Percentiles rank a stretch among this genome's conserved stretches.
Evolutionary conservation across 2,329 filamentous ascomycete species (phyloP).

Genomic region (Trichophyton mentagrophytes): DNA sequence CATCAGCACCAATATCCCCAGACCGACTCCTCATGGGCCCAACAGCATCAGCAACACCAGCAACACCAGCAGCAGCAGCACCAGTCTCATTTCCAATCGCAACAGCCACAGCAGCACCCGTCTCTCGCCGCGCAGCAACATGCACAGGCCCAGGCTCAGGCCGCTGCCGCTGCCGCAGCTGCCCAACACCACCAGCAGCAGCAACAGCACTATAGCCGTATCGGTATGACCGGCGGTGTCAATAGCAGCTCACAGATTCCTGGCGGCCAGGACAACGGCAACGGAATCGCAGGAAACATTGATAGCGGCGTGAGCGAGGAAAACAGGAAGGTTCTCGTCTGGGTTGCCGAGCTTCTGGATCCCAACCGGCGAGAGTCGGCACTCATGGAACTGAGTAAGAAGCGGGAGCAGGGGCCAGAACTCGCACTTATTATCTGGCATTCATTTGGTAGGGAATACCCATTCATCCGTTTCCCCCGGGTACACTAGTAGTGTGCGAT

Average conservation of each 20-base stretch:
- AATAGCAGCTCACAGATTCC: slow-evolving; percentile 23
- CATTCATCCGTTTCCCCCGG: not conserved
- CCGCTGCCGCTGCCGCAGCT: slow-evolving; percentile 35
- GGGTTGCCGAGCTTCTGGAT: slow-evolving; percentile 83
- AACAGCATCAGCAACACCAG: slow-evolving; percentile 24
- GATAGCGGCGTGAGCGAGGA: slow-evolving; percentile 70
- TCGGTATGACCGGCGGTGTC: slow-evolving; percentile 53
- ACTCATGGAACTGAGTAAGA: slow-evolving; percentile 92
- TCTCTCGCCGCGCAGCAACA: slow-evolving; percentile 30
- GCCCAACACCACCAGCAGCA: slow-evolving; percentile 28
- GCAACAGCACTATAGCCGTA: slow-evolving; percentile 55
- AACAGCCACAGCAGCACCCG: slow-evolving; percentile 26
- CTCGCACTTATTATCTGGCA: slow-evolving; percentile 95
- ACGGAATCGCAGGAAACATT: slow-evolving; percentile 34
- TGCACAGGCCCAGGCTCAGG: slow-evolving; percentile 19
- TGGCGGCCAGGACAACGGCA: slow-evolving; percentile 6
- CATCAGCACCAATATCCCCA: slow-evolving; percentile 44
- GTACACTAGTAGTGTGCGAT: not conserved
- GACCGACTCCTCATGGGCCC: slow-evolving; percentile 34
- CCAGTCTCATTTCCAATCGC: slow-evolving; percentile 28
- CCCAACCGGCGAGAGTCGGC: slow-evolving; percentile 79
- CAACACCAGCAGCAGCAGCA: slow-evolving; percentile 26
- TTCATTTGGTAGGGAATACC: slow-evolving; percentile 63
- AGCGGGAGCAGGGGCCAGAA: slow-evolving; percentile 94
- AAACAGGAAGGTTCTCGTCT: slow-evolving; percentile 81